Conservation (phyloP, 495 filamentous ascomycete species). For the Cercophora sp. region DNA sequence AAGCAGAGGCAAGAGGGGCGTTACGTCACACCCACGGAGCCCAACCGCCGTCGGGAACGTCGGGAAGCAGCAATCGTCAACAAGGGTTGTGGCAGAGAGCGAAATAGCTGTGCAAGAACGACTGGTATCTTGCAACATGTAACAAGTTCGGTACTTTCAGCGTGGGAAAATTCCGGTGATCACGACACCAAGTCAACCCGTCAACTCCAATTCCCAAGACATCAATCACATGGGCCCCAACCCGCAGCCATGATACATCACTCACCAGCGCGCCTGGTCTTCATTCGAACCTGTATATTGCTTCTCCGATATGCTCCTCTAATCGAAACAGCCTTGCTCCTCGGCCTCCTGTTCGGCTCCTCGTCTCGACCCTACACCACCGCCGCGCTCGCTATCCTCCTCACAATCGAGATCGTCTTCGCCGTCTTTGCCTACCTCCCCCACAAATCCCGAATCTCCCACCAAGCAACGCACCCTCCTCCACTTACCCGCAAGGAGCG, state of each 20-base stretch:
- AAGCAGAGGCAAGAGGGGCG: too few relatives aligned
- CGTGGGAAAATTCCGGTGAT: too few relatives aligned
- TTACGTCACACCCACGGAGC: too few relatives aligned
- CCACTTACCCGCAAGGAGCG: conserved; percentile 36
- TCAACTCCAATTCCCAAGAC: too few relatives aligned
- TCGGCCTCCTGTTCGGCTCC: not conserved
- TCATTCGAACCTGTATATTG: not conserved
- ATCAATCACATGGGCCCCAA: too few relatives aligned
- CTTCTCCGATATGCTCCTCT: not conserved
- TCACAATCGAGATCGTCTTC: conserved; percentile 48
- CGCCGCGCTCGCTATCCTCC: conserved; percentile 29
- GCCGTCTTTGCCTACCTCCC: conserved; percentile 53
- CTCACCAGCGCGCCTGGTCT: not conserved
- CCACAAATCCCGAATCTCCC: conserved; percentile 45
- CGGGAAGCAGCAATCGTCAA: too few relatives aligned
- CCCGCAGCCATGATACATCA: not conserved
- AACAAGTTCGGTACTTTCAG: too few relatives aligned
- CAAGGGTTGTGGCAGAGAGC: too few relatives aligned
- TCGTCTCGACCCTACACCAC: not conserved
- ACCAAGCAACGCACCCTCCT: conserved; percentile 50
- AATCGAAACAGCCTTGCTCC: not conserved
- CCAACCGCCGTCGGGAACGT: too few relatives aligned
- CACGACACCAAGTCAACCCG: too few relatives aligned
- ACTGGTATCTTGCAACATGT: too few relatives aligned
- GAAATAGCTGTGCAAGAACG: too few relatives aligned